These are phyloP conservation scores for Pachysandra terminalis DNA, from an alignment of 164 flowering plant species.

Conservation along the genomic window DNA sequence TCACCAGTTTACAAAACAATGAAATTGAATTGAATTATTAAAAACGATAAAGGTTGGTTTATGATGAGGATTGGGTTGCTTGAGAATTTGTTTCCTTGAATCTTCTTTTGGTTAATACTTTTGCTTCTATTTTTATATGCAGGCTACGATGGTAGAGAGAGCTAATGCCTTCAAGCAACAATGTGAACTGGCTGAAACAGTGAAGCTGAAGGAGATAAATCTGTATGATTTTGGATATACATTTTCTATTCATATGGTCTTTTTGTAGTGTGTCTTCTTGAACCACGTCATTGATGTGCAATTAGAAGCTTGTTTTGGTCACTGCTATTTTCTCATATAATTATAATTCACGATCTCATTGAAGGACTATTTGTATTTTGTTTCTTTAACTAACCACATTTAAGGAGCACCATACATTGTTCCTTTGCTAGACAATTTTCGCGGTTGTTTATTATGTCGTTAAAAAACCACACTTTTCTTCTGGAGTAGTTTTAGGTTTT, in stretches of 20 bases:
- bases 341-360: not conserved
- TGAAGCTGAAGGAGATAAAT: constrained; percentile 90
- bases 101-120: not conserved
- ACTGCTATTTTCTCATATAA: not conserved
- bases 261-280: not conserved
- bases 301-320: not conserved
- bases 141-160: constrained; percentile 92
- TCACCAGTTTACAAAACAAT: not conserved
- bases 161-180: constrained; percentile 92
- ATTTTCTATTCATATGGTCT: not conserved
- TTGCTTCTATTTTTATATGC: constrained; percentile 15
- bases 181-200: constrained; percentile 88
- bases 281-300: not conserved
- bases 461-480: not conserved
- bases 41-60: not conserved
- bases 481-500: not conserved
- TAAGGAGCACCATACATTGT: too few species aligned
- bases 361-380: too few species aligned
- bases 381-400: too few species aligned
- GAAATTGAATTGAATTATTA: not conserved
- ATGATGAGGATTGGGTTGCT: not conserved
- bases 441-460: not conserved
- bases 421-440: not conserved
- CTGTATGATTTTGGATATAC: constrained; percentile 49
- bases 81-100: not conserved